Evolutionary conservation across 352 stramenopile genomes (phyloP).

Genomic region (Thalassiosira livingstoniorum): DNA sequence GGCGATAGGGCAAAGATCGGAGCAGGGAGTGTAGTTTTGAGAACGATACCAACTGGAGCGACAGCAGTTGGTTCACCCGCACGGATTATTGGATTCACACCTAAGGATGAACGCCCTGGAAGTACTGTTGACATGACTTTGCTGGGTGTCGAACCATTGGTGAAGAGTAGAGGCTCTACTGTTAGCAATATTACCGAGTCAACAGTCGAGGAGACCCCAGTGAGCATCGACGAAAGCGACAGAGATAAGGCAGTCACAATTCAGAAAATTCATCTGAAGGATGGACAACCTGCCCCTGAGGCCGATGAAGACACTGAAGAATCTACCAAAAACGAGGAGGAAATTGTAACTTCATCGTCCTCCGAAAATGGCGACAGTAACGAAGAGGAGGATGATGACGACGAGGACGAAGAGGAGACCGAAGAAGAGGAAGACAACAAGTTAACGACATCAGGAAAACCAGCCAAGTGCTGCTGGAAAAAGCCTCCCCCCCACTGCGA

Average conservation of each 20-base stretch:
- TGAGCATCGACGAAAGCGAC: no score
- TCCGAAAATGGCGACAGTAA: constrained; percentile 21
- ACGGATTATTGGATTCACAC: constrained; percentile 71
- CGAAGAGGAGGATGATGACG: neutral
- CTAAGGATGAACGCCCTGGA: constrained; percentile 64
- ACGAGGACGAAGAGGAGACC: constrained; percentile 13
- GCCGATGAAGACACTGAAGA: neutral
- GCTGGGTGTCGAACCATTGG: constrained; percentile 51
- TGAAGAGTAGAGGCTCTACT: neutral
- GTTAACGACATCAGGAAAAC: constrained; percentile 49
- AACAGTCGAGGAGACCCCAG: neutral
- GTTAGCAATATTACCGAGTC: neutral
- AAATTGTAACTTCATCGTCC: constrained; percentile 11
- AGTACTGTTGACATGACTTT: constrained; percentile 66
- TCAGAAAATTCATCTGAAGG: neutral
- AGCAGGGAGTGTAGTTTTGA: constrained; percentile 65
- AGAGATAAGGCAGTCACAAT: neutral
- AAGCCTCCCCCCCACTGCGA: constrained; percentile 35
- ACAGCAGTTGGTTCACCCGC: constrained; percentile 73
- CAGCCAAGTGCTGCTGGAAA: constrained; percentile 32
- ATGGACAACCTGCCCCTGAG: neutral
- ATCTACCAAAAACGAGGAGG: neutral
- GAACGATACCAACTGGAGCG: constrained; percentile 53
- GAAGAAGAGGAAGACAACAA: constrained; percentile 41
- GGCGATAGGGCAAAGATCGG: constrained; percentile 68